Percentiles rank a stretch among this genome's conserved stretches.
phyloP scores from a whole-genome alignment of 1,284 basidiomycete species.

The Ustilago cynodontis region DNA sequence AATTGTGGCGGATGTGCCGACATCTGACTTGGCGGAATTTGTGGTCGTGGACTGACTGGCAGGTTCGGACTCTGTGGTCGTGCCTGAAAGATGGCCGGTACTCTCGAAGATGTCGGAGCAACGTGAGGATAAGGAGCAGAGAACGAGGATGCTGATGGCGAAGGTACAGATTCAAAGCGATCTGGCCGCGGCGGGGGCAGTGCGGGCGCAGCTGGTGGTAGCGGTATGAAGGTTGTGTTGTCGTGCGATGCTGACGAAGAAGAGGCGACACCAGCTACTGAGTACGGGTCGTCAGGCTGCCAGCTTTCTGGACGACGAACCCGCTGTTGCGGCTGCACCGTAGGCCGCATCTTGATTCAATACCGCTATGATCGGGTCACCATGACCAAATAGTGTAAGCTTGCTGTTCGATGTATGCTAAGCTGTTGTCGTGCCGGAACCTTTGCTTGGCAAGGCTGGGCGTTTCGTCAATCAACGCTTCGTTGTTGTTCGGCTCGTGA shows the following conservation, averaged over 20 bases:
- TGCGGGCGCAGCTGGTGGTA: slow-evolving; percentile 23
- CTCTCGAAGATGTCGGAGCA: not conserved
- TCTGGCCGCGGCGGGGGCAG: slow-evolving; percentile 18
- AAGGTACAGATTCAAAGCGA: not conserved
- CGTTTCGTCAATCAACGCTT: not conserved
- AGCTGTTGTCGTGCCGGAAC: not conserved
- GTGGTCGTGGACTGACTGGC: slow-evolving; percentile 3
- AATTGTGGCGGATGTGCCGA: not conserved
- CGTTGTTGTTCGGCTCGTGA: not conserved
- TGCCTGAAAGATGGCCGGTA: not conserved
- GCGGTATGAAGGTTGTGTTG: slow-evolving; percentile 8
- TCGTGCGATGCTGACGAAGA: slow-evolving; percentile 4
- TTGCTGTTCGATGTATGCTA: not conserved
- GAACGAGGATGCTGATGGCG: not conserved
- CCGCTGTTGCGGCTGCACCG: slow-evolving; percentile 20
- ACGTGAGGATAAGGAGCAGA: not conserved
- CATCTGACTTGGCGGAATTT: not conserved
- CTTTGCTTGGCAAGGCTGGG: not conserved
- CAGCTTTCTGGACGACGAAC: slow-evolving; percentile 17
- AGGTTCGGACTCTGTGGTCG: not conserved
- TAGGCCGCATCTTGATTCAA: slow-evolving; percentile 9
- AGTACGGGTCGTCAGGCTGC: not conserved
- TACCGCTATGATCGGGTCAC: not conserved
- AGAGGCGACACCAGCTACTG: slow-evolving; percentile 3
- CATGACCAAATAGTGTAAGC: not conserved